Evolutionary conservation across 1,284 basidiomycete genomes (phyloP).

Genomic region (Rhodofomes roseus): DNA sequence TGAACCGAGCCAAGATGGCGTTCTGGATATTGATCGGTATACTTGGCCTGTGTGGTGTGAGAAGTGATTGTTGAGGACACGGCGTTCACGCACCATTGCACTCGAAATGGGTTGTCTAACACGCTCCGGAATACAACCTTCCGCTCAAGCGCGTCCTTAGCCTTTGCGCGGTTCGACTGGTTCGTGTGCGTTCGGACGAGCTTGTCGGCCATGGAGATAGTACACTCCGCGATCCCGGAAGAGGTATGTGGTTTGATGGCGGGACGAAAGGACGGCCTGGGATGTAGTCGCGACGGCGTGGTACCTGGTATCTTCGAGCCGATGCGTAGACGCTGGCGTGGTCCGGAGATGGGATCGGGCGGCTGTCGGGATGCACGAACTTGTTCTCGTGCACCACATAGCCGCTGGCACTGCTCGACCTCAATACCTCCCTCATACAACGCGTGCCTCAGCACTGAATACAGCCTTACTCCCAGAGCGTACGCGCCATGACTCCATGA

Average conservation of each 20-base stretch:
- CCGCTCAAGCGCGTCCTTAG: conserved; percentile 36
- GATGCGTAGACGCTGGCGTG: not conserved
- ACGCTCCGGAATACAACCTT: conserved; percentile 67
- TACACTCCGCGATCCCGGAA: not conserved
- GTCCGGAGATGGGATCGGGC: not conserved
- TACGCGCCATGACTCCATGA: too few species aligned
- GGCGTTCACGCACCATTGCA: conserved; percentile 52
- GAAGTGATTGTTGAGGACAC: not conserved
- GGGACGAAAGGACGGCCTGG: too few species aligned
- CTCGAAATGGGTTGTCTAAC: conserved; percentile 65
- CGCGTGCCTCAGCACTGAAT: too few species aligned
- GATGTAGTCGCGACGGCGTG: too few species aligned
- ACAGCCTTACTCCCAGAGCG: too few species aligned
- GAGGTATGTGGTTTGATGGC: not conserved
- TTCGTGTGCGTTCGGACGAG: conserved; percentile 48
- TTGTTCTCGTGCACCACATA: too few species aligned
- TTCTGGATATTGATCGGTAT: conserved; percentile 65
- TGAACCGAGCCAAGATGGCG: conserved; percentile 44
- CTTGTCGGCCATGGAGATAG: conserved; percentile 37
- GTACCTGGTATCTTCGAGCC: not conserved
- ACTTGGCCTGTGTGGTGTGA: conserved; percentile 48
- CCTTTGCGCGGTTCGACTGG: conserved; percentile 56
- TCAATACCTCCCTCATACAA: too few species aligned
- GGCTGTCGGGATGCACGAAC: too few species aligned
- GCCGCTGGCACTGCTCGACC: too few species aligned